Base-by-base conservation (phyloP, 441 rosid species). In the Erodium moschatum region DNA sequence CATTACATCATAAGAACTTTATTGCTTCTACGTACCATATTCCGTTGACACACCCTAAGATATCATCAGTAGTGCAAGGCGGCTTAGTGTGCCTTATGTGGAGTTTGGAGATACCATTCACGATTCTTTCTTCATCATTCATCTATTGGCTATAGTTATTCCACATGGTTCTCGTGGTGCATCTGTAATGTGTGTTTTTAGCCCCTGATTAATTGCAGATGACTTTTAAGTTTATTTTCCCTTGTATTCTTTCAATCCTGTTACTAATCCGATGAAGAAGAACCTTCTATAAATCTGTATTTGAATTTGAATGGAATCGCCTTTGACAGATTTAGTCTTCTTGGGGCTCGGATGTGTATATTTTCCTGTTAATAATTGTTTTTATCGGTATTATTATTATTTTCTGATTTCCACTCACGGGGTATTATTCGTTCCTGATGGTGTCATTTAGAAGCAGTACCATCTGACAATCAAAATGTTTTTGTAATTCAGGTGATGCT, bases 401-500 rank as follows among this genome's bases (percentile, higher is more conserved):
- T 6, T 54, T 48, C 54, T 48, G 16, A 48, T 13, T 54, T 52
- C 60, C 15, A 52, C 20, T 52, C 20, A 1, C 10, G 27, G 7
- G 11, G 2, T 18, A 54, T 16, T 54, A 54, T 54, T 16, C 3
- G 19, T 7, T 19, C 27, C 19, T 56, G 27, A 56, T 56, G 9
- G 8, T 19, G n/a, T 56, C 18, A 24, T 16, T 58, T 58, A n/a
- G 6, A 21, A 19, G n/a, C 33, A 12, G 64, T 20, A 60, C 64
- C 13, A 52, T 24, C 64, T 27, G 33, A 60, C n/a, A 19, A 60
- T 58, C 13, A 58, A 20, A 27, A 19, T 9, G 9, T 58, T 58
- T 58, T 2, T 58, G 64, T 12, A 21, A 58, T 20, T 58, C 86
- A 92, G 97, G 97, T 75, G 96, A 92, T 85, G 96, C 97, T 3